These are phyloP conservation scores for Kodamaea hsintzibuensis DNA, from an alignment of 805 yeast species.

Conservation along the genomic window DNA sequence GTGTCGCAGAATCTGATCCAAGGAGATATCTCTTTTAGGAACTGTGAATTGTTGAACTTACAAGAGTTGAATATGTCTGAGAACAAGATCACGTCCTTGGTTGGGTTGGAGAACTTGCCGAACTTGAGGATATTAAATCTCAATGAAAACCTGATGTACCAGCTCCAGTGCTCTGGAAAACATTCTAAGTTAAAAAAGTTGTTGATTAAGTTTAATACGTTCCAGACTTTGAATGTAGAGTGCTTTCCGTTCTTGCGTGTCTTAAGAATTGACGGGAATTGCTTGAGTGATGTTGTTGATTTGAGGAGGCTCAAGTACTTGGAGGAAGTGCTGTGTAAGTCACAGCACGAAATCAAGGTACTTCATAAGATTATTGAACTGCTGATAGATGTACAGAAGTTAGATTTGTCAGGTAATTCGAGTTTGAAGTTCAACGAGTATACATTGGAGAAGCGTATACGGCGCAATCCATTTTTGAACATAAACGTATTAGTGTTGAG, in stretches of 20 bases:
- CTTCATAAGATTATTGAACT: constrained; percentile 20
- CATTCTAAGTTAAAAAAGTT: constrained; percentile 39
- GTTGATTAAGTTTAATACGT: constrained; percentile 37
- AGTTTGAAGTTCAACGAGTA: constrained; percentile 14
- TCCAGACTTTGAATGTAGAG: constrained; percentile 32
- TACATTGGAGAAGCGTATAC: constrained; percentile 3
- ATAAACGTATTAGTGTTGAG: constrained; percentile 44
- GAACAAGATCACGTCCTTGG: constrained; percentile 36
- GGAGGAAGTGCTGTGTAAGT: constrained; percentile 46
- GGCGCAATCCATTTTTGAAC: constrained; percentile 28
- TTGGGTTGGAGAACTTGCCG: constrained; percentile 37
- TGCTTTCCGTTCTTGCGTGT: constrained; percentile 41
- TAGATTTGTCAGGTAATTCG: constrained; percentile 33
- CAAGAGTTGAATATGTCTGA: constrained; percentile 47
- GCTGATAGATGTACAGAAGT: constrained; percentile 13
- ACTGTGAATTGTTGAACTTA: constrained; percentile 36
- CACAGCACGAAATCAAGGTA: constrained; percentile 23
- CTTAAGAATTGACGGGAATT: constrained; percentile 48
- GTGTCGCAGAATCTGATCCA: constrained; percentile 41
- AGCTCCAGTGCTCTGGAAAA: constrained; percentile 19
- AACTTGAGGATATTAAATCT: constrained; percentile 40
- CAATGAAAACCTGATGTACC: constrained; percentile 40
- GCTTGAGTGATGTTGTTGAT: constrained; percentile 24
- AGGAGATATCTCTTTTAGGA: constrained; percentile 40
- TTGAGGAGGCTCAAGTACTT: constrained; percentile 31